These are phyloP conservation scores for Gymnopilus junonius DNA, from an alignment of 768 basidiomycete genomes.

Conservation along the genomic window DNA sequence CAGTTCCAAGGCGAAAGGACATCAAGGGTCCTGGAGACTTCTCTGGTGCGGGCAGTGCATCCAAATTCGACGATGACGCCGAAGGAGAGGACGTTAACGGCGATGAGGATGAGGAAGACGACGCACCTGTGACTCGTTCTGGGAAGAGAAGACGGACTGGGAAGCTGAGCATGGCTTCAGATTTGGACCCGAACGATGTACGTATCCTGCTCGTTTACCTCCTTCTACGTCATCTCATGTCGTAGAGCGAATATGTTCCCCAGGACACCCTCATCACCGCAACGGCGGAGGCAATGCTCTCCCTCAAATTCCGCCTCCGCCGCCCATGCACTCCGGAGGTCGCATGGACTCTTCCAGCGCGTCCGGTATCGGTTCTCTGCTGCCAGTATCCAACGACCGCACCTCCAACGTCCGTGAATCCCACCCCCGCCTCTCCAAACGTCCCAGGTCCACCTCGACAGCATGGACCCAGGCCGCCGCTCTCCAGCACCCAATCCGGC, in stretches of 20 bases:
- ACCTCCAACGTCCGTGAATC: slow-evolving; percentile 23
- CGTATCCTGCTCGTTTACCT: neutral
- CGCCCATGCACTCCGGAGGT: slow-evolving; percentile 14
- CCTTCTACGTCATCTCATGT: neutral
- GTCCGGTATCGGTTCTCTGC: slow-evolving; percentile 10
- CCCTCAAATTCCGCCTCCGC: slow-evolving; percentile 17
- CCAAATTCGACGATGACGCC: slow-evolving; percentile 31
- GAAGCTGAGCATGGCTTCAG: neutral
- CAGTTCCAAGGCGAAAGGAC: slow-evolving; percentile 42
- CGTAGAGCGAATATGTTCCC: slow-evolving; percentile 16
- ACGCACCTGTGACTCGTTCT: neutral
- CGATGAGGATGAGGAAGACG: slow-evolving; percentile 25
- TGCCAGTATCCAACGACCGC: slow-evolving; percentile 25
- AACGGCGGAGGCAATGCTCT: neutral
- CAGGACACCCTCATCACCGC: slow-evolving; percentile 24
- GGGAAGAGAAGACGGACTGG: slow-evolving; percentile 1
- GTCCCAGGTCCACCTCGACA: slow-evolving; percentile 11
- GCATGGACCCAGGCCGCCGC: slow-evolving; percentile 17
- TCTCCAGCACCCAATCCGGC: slow-evolving; percentile 4
- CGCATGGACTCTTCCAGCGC: slow-evolving; percentile 3
- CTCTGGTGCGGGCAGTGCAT: slow-evolving; percentile 26
- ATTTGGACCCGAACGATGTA: slow-evolving; percentile 7
- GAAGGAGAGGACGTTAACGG: slow-evolving; percentile 34
- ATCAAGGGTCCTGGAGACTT: slow-evolving; percentile 40
- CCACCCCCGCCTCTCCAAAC: slow-evolving; percentile 21